phyloP scores from a whole-genome alignment of 225 moss, liverwort and hornwort species.

The Asterella californica region DNA sequence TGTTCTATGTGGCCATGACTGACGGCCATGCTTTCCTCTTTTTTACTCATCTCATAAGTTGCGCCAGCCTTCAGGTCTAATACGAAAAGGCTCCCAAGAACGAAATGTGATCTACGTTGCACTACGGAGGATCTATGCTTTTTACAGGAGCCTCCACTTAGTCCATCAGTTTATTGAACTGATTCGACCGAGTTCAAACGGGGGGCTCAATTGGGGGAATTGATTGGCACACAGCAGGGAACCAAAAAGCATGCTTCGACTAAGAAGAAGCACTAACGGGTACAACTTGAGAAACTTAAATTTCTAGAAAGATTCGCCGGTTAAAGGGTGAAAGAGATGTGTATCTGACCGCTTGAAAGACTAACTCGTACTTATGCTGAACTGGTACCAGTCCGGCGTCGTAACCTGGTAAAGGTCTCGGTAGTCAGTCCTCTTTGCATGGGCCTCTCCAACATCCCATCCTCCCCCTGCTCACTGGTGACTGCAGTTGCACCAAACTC shows the following conservation, averaged over 20 bases:
- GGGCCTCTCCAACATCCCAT: constrained; percentile 14
- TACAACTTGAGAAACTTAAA: neutral
- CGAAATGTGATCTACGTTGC: neutral
- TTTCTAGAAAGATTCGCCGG: neutral
- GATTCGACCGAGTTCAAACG: constrained; percentile 3
- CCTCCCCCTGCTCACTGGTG: constrained; percentile 31
- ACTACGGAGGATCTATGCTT: constrained; percentile 13
- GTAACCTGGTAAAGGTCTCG: constrained; percentile 21
- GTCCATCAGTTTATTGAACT: neutral
- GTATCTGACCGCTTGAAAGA: neutral
- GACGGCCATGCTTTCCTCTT: constrained; percentile 17
- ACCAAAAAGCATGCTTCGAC: constrained; percentile 10
- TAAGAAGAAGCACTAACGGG: neutral
- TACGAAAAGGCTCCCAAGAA: constrained; percentile 18
- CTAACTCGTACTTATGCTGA: constrained; percentile 8
- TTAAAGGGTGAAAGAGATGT: neutral
- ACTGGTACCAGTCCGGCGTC: constrained; percentile 24
- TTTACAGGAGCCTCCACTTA: constrained; percentile 21
- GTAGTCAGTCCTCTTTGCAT: constrained; percentile 22
- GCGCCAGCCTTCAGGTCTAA: constrained; percentile 17
- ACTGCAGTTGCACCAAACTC: constrained; percentile 28
- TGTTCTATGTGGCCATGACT: constrained; percentile 18
- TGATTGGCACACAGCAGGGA: constrained; percentile 12
- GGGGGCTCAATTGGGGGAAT: constrained; percentile 1
- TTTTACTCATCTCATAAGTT: constrained; percentile 15